Evolutionary conservation across 1,284 basidiomycete genomes (phyloP).

Genomic region (Cryptococcus hybrid): DNA sequence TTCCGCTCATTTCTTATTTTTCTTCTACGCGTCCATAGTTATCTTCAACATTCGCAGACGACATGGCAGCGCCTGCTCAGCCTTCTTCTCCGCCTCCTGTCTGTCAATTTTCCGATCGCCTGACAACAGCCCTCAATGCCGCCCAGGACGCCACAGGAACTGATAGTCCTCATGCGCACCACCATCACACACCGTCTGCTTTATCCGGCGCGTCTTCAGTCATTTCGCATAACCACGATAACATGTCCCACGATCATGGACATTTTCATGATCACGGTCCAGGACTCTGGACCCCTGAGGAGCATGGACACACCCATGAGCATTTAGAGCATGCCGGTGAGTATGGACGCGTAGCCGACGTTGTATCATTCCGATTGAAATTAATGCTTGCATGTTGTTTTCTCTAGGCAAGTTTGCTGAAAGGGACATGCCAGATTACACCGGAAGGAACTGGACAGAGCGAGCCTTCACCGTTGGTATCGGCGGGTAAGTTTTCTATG

Average conservation of each 20-base stretch:
- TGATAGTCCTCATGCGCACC: too few species aligned
- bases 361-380: neutral
- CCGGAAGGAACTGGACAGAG: constrained; percentile 80
- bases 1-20: neutral
- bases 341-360: constrained; percentile 16
- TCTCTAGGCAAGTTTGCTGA: constrained; percentile 81
- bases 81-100: constrained; percentile 19
- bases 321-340: constrained; percentile 80
- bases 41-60: neutral
- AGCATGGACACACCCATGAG: constrained; percentile 89
- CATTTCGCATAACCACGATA: constrained; percentile 22
- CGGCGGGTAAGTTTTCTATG: constrained; percentile 67
- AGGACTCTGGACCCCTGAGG: constrained; percentile 48
- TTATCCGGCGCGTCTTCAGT: constrained; percentile 2
- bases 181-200: constrained; percentile 5
- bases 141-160: constrained; percentile 5
- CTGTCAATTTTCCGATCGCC: constrained; percentile 46
- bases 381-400: neutral
- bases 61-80: too few species aligned
- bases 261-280: constrained; percentile 6
- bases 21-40: neutral
- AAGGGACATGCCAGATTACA: constrained; percentile 87
- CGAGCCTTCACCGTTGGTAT: constrained; percentile 96
- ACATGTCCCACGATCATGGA: constrained; percentile 20
- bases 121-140: constrained; percentile 29